Evolutionary conservation across 306 rosid genomes (phyloP).

Genomic region (Castanopsis chinensis): DNA sequence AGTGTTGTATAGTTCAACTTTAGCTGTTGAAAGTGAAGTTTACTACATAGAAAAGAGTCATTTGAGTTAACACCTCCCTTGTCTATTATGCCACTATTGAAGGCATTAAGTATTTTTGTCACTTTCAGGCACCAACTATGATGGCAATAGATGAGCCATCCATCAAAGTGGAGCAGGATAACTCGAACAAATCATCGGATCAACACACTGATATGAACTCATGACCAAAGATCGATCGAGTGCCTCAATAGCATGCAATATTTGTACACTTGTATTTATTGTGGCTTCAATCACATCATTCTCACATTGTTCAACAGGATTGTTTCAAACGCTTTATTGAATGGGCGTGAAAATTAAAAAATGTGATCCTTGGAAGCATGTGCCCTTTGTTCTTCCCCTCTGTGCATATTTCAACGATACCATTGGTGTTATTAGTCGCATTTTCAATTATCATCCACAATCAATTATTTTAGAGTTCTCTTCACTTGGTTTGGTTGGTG

Average conservation of each 20-base stretch:
- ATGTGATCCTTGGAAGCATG: neutral
- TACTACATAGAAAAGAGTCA: too few species aligned
- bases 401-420: neutral
- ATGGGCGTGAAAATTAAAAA: neutral
- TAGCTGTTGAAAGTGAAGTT: too few species aligned
- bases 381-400: neutral
- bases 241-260: neutral
- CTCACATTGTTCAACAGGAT: neutral
- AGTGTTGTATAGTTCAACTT: too few species aligned
- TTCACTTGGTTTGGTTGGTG: neutral
- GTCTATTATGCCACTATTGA: too few species aligned
- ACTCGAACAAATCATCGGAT: constrained; percentile 1
- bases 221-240: neutral
- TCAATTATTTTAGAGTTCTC: neutral
- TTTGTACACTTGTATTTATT: neutral
- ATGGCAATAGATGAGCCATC: constrained; percentile 11
- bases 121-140: neutral
- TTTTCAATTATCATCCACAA: neutral
- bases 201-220: neutral
- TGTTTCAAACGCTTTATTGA: neutral
- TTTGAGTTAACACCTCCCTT: neutral
- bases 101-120: neutral
- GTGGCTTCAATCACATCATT: neutral
- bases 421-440: neutral
- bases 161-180: constrained; percentile 9